Evolutionary conservation across 75 land plant species (phyloP).

Genomic region (Selaginella moellendorffii): DNA sequence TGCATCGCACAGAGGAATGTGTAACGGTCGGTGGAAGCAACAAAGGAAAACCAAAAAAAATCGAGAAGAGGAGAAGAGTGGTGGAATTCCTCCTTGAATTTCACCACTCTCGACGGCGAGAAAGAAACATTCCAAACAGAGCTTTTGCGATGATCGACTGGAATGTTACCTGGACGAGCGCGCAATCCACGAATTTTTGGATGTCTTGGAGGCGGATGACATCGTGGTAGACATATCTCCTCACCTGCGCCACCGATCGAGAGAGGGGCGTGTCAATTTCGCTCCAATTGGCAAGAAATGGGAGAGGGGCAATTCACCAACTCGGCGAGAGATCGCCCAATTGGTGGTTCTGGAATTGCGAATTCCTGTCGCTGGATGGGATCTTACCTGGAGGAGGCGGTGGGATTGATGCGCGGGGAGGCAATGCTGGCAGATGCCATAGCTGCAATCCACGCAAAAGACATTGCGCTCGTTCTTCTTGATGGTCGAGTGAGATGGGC

Average conservation of each 20-base stretch:
- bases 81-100: no score
- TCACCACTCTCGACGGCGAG: no score
- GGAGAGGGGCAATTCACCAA: no score
- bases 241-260: constrained; percentile 27
- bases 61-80: no score
- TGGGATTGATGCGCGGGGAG: constrained; percentile 33
- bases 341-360: no score
- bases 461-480: constrained; percentile 71
- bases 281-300: no score
- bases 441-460: constrained; percentile 57
- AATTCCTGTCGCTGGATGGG: no score
- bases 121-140: no score
- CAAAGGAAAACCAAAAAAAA: background rate
- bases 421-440: constrained; percentile 47
- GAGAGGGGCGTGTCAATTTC: no score
- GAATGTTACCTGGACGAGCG: constrained; percentile 56
- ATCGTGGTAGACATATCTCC: constrained; percentile 89
- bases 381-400: constrained; percentile 50
- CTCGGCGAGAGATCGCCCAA: no score
- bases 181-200: constrained; percentile 64
- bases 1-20: constrained; percentile 13
- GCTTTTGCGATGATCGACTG: background rate
- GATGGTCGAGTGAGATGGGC: constrained; percentile 27
- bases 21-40: no score
- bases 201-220: constrained; percentile 86